Conservation (phyloP, 2,329 filamentous ascomycete species). For the Colletotrichum sp. region DNA sequence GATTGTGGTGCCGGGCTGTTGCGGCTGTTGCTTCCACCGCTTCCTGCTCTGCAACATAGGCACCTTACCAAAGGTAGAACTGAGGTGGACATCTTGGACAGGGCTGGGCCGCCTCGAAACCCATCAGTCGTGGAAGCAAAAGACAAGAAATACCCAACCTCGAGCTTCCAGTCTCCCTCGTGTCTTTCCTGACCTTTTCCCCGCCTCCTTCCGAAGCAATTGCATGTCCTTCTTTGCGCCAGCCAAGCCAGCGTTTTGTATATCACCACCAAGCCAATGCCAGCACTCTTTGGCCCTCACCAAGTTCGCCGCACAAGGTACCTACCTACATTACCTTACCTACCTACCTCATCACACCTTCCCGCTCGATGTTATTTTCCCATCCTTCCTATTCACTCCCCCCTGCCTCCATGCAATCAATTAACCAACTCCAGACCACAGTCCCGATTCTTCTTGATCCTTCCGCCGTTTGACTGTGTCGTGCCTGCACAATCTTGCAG, state of each 20-base stretch:
- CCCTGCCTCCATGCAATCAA: neutral
- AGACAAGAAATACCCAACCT: neutral
- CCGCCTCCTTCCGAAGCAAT: neutral
- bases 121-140: neutral
- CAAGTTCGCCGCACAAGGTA: neutral
- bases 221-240: neutral
- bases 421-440: neutral
- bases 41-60: neutral
- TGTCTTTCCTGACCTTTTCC: neutral
- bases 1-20: neutral
- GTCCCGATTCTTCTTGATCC: neutral
- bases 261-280: neutral
- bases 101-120: neutral
- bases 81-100: neutral
- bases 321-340: neutral
- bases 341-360: neutral
- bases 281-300: too few relatives aligned
- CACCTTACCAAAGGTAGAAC: neutral
- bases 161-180: neutral
- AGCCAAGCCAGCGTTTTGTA: neutral
- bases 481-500: neutral
- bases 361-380: neutral
- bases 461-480: neutral
- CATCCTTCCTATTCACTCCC: neutral
- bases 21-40: constrained; percentile 7